Evolutionary conservation across 2,329 filamentous ascomycete species (phyloP), one percentile per base, ranked within the genome.

Genomic region (Cercospora sp.): DNA sequence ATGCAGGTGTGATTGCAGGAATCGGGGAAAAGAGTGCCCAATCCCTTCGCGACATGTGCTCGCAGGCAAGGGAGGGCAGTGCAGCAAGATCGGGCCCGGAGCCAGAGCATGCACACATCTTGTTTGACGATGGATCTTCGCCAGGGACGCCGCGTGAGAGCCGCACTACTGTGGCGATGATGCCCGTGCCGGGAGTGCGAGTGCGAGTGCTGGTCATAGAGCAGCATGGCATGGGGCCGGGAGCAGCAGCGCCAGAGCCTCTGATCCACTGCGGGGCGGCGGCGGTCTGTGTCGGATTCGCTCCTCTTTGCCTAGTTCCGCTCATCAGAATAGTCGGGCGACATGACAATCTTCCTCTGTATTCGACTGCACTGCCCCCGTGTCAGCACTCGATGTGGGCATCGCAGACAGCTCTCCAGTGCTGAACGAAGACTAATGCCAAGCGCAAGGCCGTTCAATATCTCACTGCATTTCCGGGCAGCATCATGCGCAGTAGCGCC

Each of bases 391-490:
- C 28, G 55, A 37, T n/a, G 12, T n/a, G 12, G 26, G 5, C 6
- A 32, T 58, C 26, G 10, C 37, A 8, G 6, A n/a, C 24, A 32
- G 53, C 53, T n/a, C 53, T 57, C 53, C 26, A 21, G 30, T n/a
- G 30, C 26, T 32, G 18, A 21, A 16, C 26, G 53, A 30, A 3
- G 53, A 30, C 53, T 21, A 12, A 40, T 58, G 62, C 62, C 51
- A 64, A 45, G 62, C 30, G 7, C 13, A 16, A 5, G 21, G 62
- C 62, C 18, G 1, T n/a, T 49, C 62, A 64, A 64, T 64, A 64
- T 64, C 62, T 59, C 51, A 45, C 62, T 64, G 62, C 62, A 64
- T 32, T 24, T 21, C 21, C 24, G 32, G 24, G 34, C 24, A 51
- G 62, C 53, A 37, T 40, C 18, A 18, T 24, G 62, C 34, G 62